phyloP scores from a whole-genome alignment of 1,284 basidiomycete genomes.

The Microstroma glucosiphilum region DNA sequence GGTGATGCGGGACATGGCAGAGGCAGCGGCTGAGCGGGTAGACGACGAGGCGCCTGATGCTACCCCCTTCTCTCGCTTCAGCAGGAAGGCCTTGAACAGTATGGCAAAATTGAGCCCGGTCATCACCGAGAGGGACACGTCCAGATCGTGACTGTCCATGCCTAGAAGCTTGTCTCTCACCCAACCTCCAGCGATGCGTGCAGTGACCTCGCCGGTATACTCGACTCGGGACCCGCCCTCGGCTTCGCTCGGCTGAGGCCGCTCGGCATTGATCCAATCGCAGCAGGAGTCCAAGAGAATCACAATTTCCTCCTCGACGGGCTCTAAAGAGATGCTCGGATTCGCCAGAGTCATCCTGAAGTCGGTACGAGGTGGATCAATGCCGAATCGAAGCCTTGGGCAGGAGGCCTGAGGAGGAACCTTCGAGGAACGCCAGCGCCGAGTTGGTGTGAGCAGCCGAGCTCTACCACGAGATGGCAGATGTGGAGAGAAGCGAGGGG shows the following conservation, averaged over 20 bases:
- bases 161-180: slow-evolving; percentile 93
- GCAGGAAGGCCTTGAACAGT: slow-evolving; percentile 66
- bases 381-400: too few relatives aligned
- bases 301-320: neutral
- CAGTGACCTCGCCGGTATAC: slow-evolving; percentile 16
- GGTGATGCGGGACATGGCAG: slow-evolving; percentile 52
- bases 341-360: too few relatives aligned
- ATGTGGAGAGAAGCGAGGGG: too few relatives aligned
- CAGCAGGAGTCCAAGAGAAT: neutral
- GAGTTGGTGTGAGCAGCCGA: too few relatives aligned
- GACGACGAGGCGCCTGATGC: slow-evolving; percentile 16
- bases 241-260: neutral
- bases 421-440: too few relatives aligned
- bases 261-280: slow-evolving; percentile 4
- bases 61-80: slow-evolving; percentile 10
- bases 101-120: slow-evolving; percentile 87
- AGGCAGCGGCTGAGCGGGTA: slow-evolving; percentile 9
- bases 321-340: neutral
- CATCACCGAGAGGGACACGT: slow-evolving; percentile 76
- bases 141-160: slow-evolving; percentile 80
- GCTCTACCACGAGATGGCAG: too few relatives aligned
- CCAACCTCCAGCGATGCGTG: slow-evolving; percentile 75
- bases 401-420: too few relatives aligned
- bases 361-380: too few relatives aligned
- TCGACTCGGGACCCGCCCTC: slow-evolving; percentile 1